Evolutionary conservation across 2,329 filamentous ascomycete species (phyloP), one percentile per base, ranked within the genome.

Genomic region (Cercospora sp.): DNA sequence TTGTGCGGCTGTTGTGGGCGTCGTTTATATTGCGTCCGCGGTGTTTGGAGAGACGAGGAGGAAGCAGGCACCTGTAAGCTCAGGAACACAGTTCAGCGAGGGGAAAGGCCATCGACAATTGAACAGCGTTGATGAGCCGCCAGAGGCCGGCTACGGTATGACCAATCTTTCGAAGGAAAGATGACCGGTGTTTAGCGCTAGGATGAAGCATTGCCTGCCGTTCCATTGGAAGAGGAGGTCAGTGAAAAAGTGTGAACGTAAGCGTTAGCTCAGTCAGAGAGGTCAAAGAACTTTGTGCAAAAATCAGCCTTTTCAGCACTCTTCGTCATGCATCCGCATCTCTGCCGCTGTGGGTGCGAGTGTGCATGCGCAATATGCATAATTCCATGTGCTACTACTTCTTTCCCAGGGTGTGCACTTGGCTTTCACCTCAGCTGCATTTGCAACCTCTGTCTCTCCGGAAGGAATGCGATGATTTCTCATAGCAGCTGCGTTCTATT

Each of bases 1-100:
- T 6, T 74, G 86, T 63, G 83, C 84, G 31, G 85, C 77, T 3
- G 26, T 86, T 12, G 78, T 87, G 66, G 83, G 79, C 23, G 40
- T 82, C 4, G 65, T 77, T 3, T 85, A 84, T 71, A 67, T 83
- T 20, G 73, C 68, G 30, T 69, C 70, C 12, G 74, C 77, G 40
- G 63, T 77, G 3, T 69, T 73, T n/a, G 76, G 76, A 6, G 77
- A 79, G 66, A 71, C 63, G 64, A 73, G 45, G 67, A 65, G 64
- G 51, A 66, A 65, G n/a, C 53, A 57, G 36, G 66, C 12, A 26
- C 55, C 12, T 28, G 23, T 20, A 5, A 10, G 23, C 4, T 57
- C 45, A n/a, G 53, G 31, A 26, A 16, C 53, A 36, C 31, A 42
- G 12, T 57, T 64, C 9, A 40, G 31, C 48, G 48, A 64, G 16